Conservation (phyloP, 208 protist genomes). For the Leptomonas pyrrhocoris region DNA sequence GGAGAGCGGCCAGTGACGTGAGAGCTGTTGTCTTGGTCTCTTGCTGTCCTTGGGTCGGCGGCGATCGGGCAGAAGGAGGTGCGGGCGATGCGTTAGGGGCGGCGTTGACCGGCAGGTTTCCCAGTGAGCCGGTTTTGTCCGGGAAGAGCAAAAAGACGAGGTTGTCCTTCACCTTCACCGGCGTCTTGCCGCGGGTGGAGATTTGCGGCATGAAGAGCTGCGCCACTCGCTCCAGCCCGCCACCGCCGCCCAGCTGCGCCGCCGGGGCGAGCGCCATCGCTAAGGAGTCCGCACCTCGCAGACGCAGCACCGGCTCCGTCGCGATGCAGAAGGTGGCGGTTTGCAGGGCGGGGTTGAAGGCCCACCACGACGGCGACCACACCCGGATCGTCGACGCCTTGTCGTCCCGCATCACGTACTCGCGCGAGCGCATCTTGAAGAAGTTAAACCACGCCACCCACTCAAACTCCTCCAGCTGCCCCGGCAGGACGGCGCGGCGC, state of each 20-base stretch:
- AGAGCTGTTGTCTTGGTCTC: no score
- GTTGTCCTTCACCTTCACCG: conserved; percentile 8
- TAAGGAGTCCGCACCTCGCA: conserved; percentile 30
- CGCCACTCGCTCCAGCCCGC: conserved; percentile 36
- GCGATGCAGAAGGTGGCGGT: conserved; percentile 46
- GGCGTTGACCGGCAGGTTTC: not conserved
- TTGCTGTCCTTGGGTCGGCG: no score
- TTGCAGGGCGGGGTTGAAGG: conserved; percentile 8
- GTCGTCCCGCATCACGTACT: conserved; percentile 10
- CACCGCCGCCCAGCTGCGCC: conserved; percentile 3
- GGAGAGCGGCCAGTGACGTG: no score
- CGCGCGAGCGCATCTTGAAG: conserved; percentile 19
- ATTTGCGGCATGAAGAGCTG: conserved; percentile 45
- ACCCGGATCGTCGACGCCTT: conserved; percentile 20
- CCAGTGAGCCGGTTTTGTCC: not conserved
- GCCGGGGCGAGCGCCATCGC: conserved; percentile 29
- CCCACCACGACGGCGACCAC: conserved; percentile 59
- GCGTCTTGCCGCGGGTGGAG: conserved; percentile 23
- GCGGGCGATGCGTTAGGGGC: not conserved
- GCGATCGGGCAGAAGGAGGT: not conserved
- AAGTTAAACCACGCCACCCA: conserved; percentile 40
- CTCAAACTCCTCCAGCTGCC: conserved; percentile 23
- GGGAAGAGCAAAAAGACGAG: conserved; percentile 7
- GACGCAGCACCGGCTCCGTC: conserved; percentile 38
- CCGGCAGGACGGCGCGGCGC: conserved; percentile 20